Conservation (phyloP, 768 basidiomycete species). For the Tulasnella sp. region DNA sequence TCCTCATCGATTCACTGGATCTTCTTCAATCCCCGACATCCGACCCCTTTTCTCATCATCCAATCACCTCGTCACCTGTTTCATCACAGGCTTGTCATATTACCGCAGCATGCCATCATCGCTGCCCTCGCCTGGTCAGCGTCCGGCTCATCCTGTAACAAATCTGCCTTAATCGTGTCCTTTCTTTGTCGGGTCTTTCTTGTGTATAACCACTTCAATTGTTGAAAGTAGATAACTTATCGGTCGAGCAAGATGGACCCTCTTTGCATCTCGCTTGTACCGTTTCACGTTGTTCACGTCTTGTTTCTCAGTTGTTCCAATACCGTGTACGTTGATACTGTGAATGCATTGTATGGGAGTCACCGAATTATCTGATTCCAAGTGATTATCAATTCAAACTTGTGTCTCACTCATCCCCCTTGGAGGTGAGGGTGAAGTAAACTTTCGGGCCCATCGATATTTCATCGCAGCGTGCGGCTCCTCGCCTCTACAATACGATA, state of each 20-base stretch:
- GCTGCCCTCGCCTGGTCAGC: background rate
- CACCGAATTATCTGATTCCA: background rate
- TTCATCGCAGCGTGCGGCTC: background rate
- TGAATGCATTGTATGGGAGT: background rate
- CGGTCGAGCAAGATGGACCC: background rate
- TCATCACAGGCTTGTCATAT: too few relatives aligned
- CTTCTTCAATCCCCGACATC: background rate
- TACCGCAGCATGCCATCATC: background rate
- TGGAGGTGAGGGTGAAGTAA: too few relatives aligned
- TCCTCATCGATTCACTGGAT: background rate
- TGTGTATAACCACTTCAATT: background rate
- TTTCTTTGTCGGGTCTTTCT: background rate
- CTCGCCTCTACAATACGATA: too few relatives aligned
- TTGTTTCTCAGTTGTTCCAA: background rate
- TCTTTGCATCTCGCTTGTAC: background rate
- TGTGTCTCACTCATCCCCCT: too few relatives aligned
- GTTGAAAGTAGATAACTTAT: constrained; percentile 10
- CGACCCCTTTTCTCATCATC: background rate
- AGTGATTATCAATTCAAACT: too few relatives aligned
- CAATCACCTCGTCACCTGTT: background rate
- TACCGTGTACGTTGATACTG: background rate
- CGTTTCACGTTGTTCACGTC: background rate
- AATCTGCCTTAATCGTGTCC: background rate
- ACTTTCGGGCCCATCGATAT: too few relatives aligned
- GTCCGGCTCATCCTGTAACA: background rate